Base-by-base conservation (phyloP, 2,329 filamentous ascomycete genomes). In the Monilinia aucupariae region DNA sequence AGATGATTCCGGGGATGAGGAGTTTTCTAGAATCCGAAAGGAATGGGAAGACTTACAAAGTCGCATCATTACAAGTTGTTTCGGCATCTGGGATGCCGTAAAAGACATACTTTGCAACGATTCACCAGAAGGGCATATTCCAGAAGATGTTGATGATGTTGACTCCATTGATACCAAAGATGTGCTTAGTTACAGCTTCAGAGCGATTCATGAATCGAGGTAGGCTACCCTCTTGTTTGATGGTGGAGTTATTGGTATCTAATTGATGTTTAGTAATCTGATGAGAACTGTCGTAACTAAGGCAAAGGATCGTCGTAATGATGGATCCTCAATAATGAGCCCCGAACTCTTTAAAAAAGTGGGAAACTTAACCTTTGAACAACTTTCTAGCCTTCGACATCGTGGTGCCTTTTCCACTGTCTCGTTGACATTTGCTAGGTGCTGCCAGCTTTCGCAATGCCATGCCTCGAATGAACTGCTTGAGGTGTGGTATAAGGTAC, bases 361-460 rank as follows among this genome's bases (percentile, higher is more conserved):
- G 45, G 92, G 92, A 10, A 79, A 84, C 47, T 77, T 96, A 8
- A 88, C 90, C 20, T 96, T 97, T 72, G 84, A 84, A 2, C 91
- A 99, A 72, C 80, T 99, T 10, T 85, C 91, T 0, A 89, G 85
- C 59, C 79, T 99, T 37, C 85, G 94, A 48, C 94, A 99, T 74
- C 84, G 94, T 63, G 94, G 94, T 63, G 94, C 94, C 8, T 96
- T 97, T 72, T 94, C 91, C 0, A 93, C 93, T 0, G 94, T 97
- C 2, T 90, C 93, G 0, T 86, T 91, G 60, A 96, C 92, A 0
- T 97, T 97, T 75, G 83, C 85, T 1, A 81, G 84, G 32, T 96
- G 92, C 71, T 97, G 93, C 66, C 80, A 87, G 77, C 70, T 86
- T 75, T 75, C 84, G 20, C 49, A 48, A 27, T 59, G 27, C 5